Evolutionary conservation across 2,329 filamentous ascomycete genomes (phyloP).

Genomic region (Leptoxyphium fumago): DNA sequence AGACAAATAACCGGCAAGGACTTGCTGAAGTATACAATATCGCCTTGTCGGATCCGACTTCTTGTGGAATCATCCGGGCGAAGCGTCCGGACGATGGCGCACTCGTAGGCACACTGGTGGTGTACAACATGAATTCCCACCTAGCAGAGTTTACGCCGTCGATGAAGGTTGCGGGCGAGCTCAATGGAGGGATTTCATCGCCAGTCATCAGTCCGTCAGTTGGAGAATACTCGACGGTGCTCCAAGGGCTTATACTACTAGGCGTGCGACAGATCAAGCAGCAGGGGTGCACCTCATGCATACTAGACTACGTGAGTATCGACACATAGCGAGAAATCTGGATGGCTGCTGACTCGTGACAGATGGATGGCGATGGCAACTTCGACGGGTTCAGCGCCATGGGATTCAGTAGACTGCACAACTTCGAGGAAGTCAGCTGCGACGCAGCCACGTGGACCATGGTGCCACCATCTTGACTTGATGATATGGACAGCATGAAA

Average conservation of each 20-base stretch:
- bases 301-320: conserved; percentile 63
- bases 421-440: conserved; percentile 67
- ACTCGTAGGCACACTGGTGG: conserved; percentile 65
- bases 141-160: conserved; percentile 57
- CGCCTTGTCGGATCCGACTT: conserved; percentile 54
- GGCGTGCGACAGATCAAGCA: conserved; percentile 71
- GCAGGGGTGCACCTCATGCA: conserved; percentile 55
- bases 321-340: neutral
- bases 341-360: conserved; percentile 14
- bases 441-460: conserved; percentile 46
- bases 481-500: no score
- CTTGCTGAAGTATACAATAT: conserved; percentile 66
- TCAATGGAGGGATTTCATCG: conserved; percentile 63
- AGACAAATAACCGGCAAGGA: conserved; percentile 58
- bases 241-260: conserved; percentile 68
- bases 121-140: conserved; percentile 56
- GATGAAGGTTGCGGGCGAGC: conserved; percentile 43
- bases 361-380: conserved; percentile 58
- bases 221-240: conserved; percentile 52
- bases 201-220: conserved; percentile 58
- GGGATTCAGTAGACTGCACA: conserved; percentile 67
- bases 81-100: conserved; percentile 52
- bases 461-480: conserved; percentile 12
- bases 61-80: conserved; percentile 70
- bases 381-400: conserved; percentile 61